Percentiles rank a stretch among this genome's conserved stretches.
phyloP scores from a whole-genome alignment of 1,139 yeast genomes.

The Saccharomycopsis phalli region DNA sequence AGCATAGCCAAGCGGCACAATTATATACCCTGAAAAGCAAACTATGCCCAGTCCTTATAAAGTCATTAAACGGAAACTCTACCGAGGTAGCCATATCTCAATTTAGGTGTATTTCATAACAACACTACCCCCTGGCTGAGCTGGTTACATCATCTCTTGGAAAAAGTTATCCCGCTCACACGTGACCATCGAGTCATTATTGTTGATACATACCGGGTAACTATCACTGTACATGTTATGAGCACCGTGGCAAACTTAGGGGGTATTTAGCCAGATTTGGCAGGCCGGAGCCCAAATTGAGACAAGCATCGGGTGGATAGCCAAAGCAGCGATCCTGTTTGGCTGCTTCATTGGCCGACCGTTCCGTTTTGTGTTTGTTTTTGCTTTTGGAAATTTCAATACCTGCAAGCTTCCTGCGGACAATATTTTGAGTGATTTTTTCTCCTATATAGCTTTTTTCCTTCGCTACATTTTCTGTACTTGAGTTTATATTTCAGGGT shows the following conservation, averaged over 20 bases:
- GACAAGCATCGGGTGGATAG: not conserved
- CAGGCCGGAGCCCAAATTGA: not conserved
- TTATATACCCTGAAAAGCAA: not conserved
- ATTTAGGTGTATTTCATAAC: not conserved
- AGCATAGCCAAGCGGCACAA: not conserved
- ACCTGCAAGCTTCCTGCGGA: not conserved
- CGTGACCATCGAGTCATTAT: too few species aligned
- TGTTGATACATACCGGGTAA: too few species aligned
- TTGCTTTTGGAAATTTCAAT: not conserved
- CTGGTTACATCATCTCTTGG: not conserved
- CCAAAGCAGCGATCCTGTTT: too few species aligned
- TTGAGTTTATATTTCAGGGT: not conserved
- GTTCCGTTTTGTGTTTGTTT: conserved; percentile 3
- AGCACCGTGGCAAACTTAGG: not conserved
- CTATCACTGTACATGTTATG: too few species aligned
- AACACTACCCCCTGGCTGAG: not conserved
- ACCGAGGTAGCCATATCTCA: conserved; percentile 7
- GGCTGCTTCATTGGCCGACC: not conserved
- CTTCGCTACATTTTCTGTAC: not conserved
- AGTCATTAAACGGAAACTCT: conserved; percentile 3
- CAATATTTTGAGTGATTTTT: not conserved
- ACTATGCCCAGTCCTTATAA: not conserved
- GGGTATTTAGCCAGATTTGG: not conserved
- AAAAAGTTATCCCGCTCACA: too few species aligned
- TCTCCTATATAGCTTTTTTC: not conserved